Conservation (phyloP, 306 rosid species). For the Malus sylvestris region DNA sequence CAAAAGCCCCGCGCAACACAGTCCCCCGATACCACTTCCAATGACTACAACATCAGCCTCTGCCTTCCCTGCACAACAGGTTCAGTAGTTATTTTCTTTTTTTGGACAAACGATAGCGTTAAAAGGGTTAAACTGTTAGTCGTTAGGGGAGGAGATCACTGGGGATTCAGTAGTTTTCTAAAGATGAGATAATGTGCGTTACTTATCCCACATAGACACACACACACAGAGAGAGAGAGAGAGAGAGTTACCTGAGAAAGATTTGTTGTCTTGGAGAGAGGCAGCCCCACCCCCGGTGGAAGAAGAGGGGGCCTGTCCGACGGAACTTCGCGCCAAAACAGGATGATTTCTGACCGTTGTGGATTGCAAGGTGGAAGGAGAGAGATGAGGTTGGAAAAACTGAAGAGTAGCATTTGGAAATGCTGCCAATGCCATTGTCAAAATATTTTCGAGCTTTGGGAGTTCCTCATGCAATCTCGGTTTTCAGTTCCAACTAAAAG, state of each 20-base stretch:
- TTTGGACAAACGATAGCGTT: too few species aligned
- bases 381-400: neutral
- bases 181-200: too few species aligned
- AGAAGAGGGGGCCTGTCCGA: constrained; percentile 27
- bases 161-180: too few species aligned
- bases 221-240: neutral
- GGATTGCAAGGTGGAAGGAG: constrained; percentile 2
- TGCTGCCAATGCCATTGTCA: neutral
- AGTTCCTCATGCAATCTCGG: too few species aligned
- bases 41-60: constrained; percentile 79
- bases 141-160: too few species aligned
- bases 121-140: too few species aligned
- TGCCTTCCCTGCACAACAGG: constrained; percentile 25
- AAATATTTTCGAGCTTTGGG: neutral
- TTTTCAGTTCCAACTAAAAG: too few species aligned
- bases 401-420: neutral
- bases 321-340: constrained; percentile 35
- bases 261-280: constrained; percentile 20
- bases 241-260: constrained; percentile 31
- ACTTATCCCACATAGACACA: too few species aligned
- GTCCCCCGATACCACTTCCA: constrained; percentile 86
- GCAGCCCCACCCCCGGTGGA: constrained; percentile 9
- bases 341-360: constrained; percentile 17
- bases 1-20: constrained; percentile 70
- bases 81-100: too few species aligned